Evolutionary conservation across 2,329 filamentous ascomycete genomes (phyloP).

Genomic region (Sclerotinia sclerotiorum): DNA sequence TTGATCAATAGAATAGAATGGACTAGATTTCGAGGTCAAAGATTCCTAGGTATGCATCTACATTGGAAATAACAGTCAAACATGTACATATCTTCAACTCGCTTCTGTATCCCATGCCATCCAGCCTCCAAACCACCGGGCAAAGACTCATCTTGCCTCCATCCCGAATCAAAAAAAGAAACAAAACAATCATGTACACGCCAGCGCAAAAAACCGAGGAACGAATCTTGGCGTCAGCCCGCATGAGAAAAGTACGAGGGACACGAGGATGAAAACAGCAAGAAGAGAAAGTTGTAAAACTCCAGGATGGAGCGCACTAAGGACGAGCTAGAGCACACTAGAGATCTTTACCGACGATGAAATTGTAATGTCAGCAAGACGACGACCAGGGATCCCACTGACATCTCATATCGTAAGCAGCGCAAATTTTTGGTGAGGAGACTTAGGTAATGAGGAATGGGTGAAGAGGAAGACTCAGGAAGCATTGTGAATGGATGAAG

Average conservation of each 20-base stretch:
- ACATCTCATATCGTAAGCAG: conserved; percentile 21
- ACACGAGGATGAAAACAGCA: conserved; percentile 17
- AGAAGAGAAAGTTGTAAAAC: not conserved
- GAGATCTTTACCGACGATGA: conserved; percentile 22
- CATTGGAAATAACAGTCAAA: not conserved
- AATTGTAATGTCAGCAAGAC: conserved; percentile 27
- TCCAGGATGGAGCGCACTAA: not conserved
- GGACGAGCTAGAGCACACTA: not conserved
- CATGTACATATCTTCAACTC: conserved; percentile 8
- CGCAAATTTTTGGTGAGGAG: conserved; percentile 17
- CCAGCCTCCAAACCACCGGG: not conserved
- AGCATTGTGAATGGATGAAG: conserved; percentile 18
- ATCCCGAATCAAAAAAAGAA: not conserved
- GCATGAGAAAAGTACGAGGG: conserved; percentile 24
- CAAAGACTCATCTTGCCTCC: not conserved
- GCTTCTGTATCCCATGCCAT: not conserved
- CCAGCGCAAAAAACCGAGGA: conserved; percentile 16
- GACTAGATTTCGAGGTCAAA: not conserved
- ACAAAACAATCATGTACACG: not conserved
- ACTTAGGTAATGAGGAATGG: conserved; percentile 33
- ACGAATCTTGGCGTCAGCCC: conserved; percentile 29
- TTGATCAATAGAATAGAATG: not conserved
- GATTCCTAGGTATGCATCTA: not conserved
- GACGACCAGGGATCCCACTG: conserved; percentile 15
- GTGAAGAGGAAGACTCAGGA: conserved; percentile 3